phyloP scores from a whole-genome alignment of 495 filamentous ascomycete species.

The Trichocladium uniseriatum region DNA sequence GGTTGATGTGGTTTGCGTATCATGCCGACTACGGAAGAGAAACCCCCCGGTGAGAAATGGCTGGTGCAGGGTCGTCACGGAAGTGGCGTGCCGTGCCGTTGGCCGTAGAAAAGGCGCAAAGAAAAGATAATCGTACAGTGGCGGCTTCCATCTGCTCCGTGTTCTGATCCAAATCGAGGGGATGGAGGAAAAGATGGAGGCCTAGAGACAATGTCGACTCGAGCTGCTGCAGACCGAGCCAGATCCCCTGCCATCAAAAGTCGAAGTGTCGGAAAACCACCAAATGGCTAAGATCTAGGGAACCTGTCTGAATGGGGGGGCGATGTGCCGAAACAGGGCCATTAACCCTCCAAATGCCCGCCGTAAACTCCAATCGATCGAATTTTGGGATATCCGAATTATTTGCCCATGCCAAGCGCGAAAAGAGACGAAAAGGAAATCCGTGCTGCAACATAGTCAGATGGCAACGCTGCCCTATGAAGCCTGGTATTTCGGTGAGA shows the following conservation, averaged over 20 bases:
- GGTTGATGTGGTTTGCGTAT: slow-evolving; percentile 22
- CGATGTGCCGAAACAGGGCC: slow-evolving; percentile 27
- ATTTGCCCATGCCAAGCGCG: slow-evolving; percentile 25
- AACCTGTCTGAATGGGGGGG: slow-evolving; percentile 15
- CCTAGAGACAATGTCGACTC: slow-evolving; percentile 24
- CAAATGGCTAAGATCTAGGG: slow-evolving; percentile 25
- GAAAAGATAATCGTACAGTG: slow-evolving; percentile 31
- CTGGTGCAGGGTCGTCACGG: slow-evolving; percentile 26
- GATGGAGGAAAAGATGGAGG: slow-evolving; percentile 15
- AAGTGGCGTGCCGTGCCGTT: slow-evolving; percentile 24
- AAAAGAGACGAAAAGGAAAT: slow-evolving; percentile 20
- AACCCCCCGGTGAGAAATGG: slow-evolving; percentile 20
- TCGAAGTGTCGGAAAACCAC: slow-evolving; percentile 27
- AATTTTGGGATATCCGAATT: slow-evolving; percentile 34
- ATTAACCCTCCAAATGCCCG: slow-evolving; percentile 27
- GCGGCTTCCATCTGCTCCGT: slow-evolving; percentile 26
- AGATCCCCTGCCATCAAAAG: slow-evolving; percentile 21
- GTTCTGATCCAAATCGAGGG: slow-evolving; percentile 22
- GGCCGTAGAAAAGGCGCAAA: slow-evolving; percentile 16
- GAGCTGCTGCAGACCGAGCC: slow-evolving; percentile 27
- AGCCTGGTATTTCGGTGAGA: neutral
- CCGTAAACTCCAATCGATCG: slow-evolving; percentile 33
- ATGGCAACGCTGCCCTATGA: neutral
- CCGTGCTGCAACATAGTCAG: slow-evolving; percentile 18
- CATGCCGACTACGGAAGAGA: slow-evolving; percentile 29